Percentiles rank a stretch among this genome's conserved stretches.
phyloP scores from a whole-genome alignment of 2,329 filamentous ascomycete species.

The Rhexocercosporidium sp. region DNA sequence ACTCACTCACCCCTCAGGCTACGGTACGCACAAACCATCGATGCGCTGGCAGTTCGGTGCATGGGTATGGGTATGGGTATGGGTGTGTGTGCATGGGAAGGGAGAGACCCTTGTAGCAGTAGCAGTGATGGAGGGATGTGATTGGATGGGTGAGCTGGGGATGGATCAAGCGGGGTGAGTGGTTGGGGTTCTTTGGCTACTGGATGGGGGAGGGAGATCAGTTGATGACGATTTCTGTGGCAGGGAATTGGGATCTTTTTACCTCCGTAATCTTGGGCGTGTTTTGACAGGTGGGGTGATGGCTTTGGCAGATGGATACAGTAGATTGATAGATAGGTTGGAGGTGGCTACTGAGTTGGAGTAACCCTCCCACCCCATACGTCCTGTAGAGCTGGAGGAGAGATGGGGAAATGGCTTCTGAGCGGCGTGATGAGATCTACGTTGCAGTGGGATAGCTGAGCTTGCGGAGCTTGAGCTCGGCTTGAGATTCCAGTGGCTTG shows the following conservation, averaged over 20 bases:
- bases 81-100: conserved; percentile 1
- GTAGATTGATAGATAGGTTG: no score
- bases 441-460: not conserved
- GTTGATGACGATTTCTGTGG: not conserved
- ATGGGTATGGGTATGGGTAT: conserved; percentile 16
- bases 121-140: not conserved
- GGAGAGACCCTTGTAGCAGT: not conserved
- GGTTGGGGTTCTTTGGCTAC: no score
- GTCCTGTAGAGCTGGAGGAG: not conserved
- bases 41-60: conserved; percentile 38
- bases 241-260: not conserved
- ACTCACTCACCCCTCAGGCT: not conserved
- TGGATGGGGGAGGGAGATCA: not conserved
- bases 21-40: conserved; percentile 37
- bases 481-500: not conserved
- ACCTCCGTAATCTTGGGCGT: no score
- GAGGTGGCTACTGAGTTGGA: not conserved
- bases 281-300: not conserved
- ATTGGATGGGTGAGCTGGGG: conserved; percentile 6
- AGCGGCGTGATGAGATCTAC: not conserved
- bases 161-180: not conserved
- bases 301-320: no score
- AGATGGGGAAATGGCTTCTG: not conserved
- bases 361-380: no score
- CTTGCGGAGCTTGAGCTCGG: not conserved